Evolutionary conservation across 1,139 yeast genomes (phyloP).

Genomic region (Candida glucosophila): DNA sequence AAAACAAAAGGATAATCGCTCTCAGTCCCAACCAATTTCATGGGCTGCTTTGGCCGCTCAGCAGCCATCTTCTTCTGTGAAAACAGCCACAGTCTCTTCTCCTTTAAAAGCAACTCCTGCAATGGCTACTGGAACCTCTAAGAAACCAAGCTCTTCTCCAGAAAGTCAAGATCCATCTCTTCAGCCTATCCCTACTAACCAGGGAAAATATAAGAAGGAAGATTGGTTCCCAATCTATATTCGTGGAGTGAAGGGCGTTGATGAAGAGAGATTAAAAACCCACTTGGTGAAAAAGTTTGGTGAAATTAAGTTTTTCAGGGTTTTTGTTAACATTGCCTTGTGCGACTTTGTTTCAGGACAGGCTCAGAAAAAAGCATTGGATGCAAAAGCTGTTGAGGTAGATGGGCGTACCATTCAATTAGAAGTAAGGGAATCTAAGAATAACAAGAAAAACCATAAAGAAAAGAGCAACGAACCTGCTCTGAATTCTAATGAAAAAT

Average conservation of each 20-base stretch:
- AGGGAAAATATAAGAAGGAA: slow-evolving; percentile 31
- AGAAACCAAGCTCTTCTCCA: slow-evolving; percentile 11
- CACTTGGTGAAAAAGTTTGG: slow-evolving; percentile 64
- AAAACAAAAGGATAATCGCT: slow-evolving; percentile 2
- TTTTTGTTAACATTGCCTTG: slow-evolving; percentile 39
- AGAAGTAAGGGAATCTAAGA: slow-evolving; percentile 38
- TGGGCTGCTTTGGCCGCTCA: slow-evolving; percentile 40
- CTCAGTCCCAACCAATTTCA: slow-evolving; percentile 13
- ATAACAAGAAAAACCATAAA: slow-evolving; percentile 7
- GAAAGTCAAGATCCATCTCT: too few species aligned
- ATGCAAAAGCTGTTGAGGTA: slow-evolving; percentile 30
- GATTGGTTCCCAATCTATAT: slow-evolving; percentile 49
- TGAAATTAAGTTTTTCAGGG: slow-evolving; percentile 33
- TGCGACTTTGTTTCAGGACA: slow-evolving; percentile 47
- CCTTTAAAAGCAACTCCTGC: slow-evolving; percentile 7
- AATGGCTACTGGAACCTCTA: slow-evolving; percentile 12
- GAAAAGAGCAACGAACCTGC: slow-evolving; percentile 9
- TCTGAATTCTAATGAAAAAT: too few species aligned
- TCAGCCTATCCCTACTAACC: slow-evolving; percentile 7
- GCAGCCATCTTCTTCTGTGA: too few species aligned
- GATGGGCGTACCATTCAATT: slow-evolving; percentile 31
- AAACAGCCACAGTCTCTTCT: slow-evolving; percentile 8
- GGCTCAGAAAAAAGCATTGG: slow-evolving; percentile 50
- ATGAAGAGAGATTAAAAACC: slow-evolving; percentile 40
- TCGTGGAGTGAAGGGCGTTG: slow-evolving; percentile 37